Evolutionary conservation across 169 alveolate species (phyloP).

Genomic region (Plasmodium knowlesi): DNA sequence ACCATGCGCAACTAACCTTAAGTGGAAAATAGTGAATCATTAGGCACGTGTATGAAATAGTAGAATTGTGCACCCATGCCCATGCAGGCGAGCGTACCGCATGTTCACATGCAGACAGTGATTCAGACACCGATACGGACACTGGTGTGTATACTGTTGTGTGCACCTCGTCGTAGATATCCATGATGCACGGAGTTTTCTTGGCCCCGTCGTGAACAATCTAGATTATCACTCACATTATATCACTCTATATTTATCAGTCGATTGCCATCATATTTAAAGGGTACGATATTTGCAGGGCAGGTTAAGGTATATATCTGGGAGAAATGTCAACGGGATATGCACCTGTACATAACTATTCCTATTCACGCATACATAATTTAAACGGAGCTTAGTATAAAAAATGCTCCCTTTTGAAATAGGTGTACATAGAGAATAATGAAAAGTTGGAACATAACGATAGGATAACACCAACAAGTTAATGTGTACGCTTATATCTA

Average conservation of each 20-base stretch:
- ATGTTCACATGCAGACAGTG: background rate
- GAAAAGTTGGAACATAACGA: background rate
- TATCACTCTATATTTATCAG: background rate
- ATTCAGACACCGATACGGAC: background rate
- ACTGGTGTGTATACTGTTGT: background rate
- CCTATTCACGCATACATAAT: background rate
- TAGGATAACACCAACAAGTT: background rate
- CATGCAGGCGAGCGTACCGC: background rate
- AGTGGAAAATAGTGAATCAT: background rate
- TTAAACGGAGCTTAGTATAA: background rate
- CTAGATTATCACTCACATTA: background rate
- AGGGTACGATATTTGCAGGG: background rate
- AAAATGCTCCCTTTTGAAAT: background rate
- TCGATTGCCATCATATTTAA: background rate
- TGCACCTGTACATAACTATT: background rate
- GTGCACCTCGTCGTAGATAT: background rate
- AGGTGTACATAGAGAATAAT: background rate
- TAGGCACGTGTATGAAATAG: background rate
- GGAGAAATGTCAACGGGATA: background rate
- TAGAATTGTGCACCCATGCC: background rate
- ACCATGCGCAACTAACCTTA: background rate
- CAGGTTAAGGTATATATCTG: background rate
- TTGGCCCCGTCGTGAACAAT: background rate
- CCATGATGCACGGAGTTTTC: background rate
- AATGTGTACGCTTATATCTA: background rate